phyloP scores from a whole-genome alignment of 2,329 filamentous ascomycete species.

The Eutypella sp. region DNA sequence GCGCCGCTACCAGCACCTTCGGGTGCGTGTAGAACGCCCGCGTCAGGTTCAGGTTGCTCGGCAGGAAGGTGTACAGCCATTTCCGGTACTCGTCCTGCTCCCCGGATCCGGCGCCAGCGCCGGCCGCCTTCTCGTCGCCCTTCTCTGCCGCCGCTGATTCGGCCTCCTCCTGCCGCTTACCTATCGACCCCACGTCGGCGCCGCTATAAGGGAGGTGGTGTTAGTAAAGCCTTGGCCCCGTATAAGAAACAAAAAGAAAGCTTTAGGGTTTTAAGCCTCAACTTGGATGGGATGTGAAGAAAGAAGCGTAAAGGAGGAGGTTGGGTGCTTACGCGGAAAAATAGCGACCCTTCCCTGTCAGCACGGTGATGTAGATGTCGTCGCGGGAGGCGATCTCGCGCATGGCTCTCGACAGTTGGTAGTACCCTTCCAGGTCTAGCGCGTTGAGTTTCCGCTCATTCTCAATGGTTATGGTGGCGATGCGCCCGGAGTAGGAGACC shows the following conservation, averaged over 20 bases:
- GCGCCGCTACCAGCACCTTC: slow-evolving; percentile 84
- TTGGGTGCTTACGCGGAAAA: slow-evolving; percentile 73
- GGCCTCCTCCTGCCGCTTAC: slow-evolving; percentile 27
- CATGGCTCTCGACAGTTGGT: slow-evolving; percentile 66
- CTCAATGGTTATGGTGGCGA: slow-evolving; percentile 84
- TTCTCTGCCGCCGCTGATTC: slow-evolving; percentile 5
- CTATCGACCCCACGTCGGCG: slow-evolving; percentile 68
- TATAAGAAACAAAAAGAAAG: no score
- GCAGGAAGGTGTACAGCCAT: slow-evolving; percentile 67
- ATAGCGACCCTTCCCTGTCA: slow-evolving; percentile 75
- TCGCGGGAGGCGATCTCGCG: slow-evolving; percentile 73
- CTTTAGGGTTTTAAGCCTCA: background rate
- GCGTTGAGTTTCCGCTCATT: slow-evolving; percentile 85
- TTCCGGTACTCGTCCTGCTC: slow-evolving; percentile 42
- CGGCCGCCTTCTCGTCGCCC: no score
- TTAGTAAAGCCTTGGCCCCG: no score
- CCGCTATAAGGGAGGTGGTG: slow-evolving; percentile 47
- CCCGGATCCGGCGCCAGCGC: no score
- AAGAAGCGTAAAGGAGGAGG: background rate
- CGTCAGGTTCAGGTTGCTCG: slow-evolving; percentile 85
- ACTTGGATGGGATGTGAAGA: slow-evolving; percentile 1
- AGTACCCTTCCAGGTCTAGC: slow-evolving; percentile 68
- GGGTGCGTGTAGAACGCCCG: slow-evolving; percentile 89
- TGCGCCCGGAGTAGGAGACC: slow-evolving; percentile 60
- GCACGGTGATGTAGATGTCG: slow-evolving; percentile 77